Base-by-base conservation (phyloP, 148 eudicot species). In the Persicaria maculosa region DNA sequence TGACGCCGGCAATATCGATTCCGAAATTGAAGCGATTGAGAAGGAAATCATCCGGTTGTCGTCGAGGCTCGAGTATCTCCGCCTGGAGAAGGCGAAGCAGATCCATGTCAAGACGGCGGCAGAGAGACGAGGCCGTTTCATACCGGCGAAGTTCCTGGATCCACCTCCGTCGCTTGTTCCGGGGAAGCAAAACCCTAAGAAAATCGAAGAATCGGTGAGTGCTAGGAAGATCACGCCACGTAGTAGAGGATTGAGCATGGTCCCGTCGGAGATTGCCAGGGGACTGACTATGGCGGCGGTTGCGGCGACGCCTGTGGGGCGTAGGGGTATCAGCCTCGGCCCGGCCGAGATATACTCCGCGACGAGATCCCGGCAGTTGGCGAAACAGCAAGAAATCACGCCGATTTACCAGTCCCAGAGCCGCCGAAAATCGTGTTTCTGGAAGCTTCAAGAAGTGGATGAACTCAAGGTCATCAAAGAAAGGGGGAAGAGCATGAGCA, bases 391-490 rank as follows among this genome's bases (percentile, higher is more conserved):
- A 25, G 81, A 73, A 12, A 78, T 74, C 7, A 94, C 98, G 53
- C 98, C 97, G 36, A 74, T 77, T 74, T 88, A 83, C 19, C 64
- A 82, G 4, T 77, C 79, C 25, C 78, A 83, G 19, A 87, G 78
- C 62, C 79, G 98, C 74, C 77, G 97, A 58, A 90, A 95, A 76
- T 91, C 97, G 0, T 91, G 97, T 54, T 90, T 88, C 73, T 95
- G 93, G 96, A 95, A 91, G 74, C 80, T 92, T 5, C 78, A 87
- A 62, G 89, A 88, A 3, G 84, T 95, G 77, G 97, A 92, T 73
- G 98, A 95, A 74, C 80, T 82, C 74, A 82, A 80, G 11, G 88
- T 80, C 58, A 81, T 80, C n/a, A 89, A 88, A 40, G 89, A 85
- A 50, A 86, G 87, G 72, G 88, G 93, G 0, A 90, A 85, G 59